A percentile compares a stretch with the other conserved stretches of the same genome.
Conservation (phyloP, 805 yeast species). For the Torulaspora microellipsoides region DNA sequence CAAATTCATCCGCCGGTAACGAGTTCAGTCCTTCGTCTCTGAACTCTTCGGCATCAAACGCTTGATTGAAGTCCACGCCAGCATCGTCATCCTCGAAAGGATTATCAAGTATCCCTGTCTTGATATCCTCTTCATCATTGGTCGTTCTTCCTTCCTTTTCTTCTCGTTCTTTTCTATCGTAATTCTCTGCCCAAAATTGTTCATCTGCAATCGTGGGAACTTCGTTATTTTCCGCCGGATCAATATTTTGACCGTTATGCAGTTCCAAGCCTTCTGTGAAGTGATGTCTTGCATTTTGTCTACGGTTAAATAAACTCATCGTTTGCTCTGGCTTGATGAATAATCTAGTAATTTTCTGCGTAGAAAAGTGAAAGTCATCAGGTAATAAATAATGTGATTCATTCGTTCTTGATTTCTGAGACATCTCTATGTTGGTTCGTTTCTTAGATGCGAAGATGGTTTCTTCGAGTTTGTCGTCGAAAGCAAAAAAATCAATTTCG, state of each 20-base stretch:
- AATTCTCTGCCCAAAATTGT: conserved; percentile 67
- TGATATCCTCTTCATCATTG: conserved; percentile 23
- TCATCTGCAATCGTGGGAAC: conserved; percentile 50
- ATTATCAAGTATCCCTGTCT: conserved; percentile 29
- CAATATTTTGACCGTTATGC: background rate
- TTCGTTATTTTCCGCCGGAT: conserved; percentile 14
- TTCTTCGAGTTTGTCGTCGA: conserved; percentile 38
- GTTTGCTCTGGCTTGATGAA: conserved; percentile 61
- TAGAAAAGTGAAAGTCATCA: conserved; percentile 66
- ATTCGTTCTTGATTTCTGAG: conserved; percentile 40
- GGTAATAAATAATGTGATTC: conserved; percentile 54
- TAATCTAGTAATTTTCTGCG: conserved; percentile 60
- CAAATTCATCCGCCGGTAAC: conserved; percentile 35
- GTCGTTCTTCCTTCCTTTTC: conserved; percentile 31
- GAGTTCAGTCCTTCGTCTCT: conserved; percentile 16
- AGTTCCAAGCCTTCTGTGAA: background rate
- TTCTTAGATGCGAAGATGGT: conserved; percentile 40
- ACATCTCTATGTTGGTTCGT: conserved; percentile 37
- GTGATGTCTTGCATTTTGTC: background rate
- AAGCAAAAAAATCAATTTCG: conserved; percentile 42
- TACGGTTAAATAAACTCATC: conserved; percentile 34
- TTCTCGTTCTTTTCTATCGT: conserved; percentile 40
- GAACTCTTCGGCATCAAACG: conserved; percentile 31
- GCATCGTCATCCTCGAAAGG: conserved; percentile 35
- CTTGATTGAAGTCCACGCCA: conserved; percentile 36